phyloP scores from a whole-genome alignment of 2,329 filamentous ascomycete genomes.

The Cercospora citrullina region DNA sequence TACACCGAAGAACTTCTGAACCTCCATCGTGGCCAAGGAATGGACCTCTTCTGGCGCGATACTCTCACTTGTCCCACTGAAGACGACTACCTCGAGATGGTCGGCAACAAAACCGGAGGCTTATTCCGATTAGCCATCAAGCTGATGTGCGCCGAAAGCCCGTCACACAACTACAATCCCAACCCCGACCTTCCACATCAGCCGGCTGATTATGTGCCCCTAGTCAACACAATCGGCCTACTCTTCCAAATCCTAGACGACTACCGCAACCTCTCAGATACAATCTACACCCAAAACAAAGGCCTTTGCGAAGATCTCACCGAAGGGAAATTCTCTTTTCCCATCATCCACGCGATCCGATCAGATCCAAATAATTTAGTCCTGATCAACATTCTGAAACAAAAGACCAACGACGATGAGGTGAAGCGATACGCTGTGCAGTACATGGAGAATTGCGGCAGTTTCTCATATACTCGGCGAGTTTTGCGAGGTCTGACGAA shows the following conservation, averaged over 20 bases:
- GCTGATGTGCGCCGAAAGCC: constrained; percentile 77
- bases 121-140: constrained; percentile 82
- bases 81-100: constrained; percentile 93
- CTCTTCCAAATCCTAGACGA: constrained; percentile 92
- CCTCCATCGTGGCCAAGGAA: constrained; percentile 82
- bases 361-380: constrained; percentile 71
- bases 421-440: constrained; percentile 88
- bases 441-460: constrained; percentile 86
- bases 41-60: constrained; percentile 90
- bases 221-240: constrained; percentile 81
- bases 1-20: constrained; percentile 83
- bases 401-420: constrained; percentile 81
- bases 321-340: constrained; percentile 96
- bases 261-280: constrained; percentile 75
- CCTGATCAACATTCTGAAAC: constrained; percentile 87
- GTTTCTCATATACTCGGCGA: constrained; percentile 78
- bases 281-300: constrained; percentile 77
- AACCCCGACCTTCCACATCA: constrained; percentile 9
- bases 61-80: constrained; percentile 80
- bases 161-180: constrained; percentile 35
- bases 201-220: constrained; percentile 67
- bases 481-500: constrained; percentile 51
- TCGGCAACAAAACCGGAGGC: constrained; percentile 85
- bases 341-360: constrained; percentile 90
- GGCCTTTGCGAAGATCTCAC: constrained; percentile 93